phyloP scores from a whole-genome alignment of 169 alveolate species.

The Blepharisma undulans region DNA sequence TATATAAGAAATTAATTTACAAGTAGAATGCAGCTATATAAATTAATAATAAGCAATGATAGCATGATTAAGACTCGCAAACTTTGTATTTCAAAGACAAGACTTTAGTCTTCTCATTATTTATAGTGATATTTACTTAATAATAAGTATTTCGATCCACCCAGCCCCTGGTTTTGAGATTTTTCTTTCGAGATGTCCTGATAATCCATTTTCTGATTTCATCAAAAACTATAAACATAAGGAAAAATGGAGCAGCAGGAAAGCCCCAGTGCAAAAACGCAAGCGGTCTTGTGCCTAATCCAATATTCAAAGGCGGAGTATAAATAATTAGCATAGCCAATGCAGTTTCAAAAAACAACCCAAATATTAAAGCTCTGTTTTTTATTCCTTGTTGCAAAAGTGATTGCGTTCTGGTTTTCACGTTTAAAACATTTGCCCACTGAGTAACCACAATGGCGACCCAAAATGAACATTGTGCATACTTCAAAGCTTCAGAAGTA shows the following conservation, averaged over 20 bases:
- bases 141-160: not conserved
- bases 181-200: not conserved
- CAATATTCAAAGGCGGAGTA: not conserved
- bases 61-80: too few species aligned
- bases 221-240: constrained; percentile 42
- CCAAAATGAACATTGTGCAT: constrained; percentile 82
- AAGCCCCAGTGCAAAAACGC: constrained; percentile 40
- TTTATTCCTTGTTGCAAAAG: constrained; percentile 56
- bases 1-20: too few species aligned
- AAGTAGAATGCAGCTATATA: too few species aligned
- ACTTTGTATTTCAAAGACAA: not conserved
- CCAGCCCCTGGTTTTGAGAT: not conserved
- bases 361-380: constrained; percentile 53
- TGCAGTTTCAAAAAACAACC: constrained; percentile 49
- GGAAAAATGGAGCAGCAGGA: constrained; percentile 44
- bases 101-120: not conserved
- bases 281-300: constrained; percentile 27
- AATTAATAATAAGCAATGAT: too few species aligned
- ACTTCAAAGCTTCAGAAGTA: constrained; percentile 81
- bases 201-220: constrained; percentile 43
- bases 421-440: constrained; percentile 71
- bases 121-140: not conserved
- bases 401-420: constrained; percentile 71
- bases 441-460: constrained; percentile 74
- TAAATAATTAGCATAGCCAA: constrained; percentile 28